Evolutionary conservation across 2,329 filamentous ascomycete species (phyloP), one percentile per base, ranked within the genome.

Genomic region (Colletotrichum shisoi): DNA sequence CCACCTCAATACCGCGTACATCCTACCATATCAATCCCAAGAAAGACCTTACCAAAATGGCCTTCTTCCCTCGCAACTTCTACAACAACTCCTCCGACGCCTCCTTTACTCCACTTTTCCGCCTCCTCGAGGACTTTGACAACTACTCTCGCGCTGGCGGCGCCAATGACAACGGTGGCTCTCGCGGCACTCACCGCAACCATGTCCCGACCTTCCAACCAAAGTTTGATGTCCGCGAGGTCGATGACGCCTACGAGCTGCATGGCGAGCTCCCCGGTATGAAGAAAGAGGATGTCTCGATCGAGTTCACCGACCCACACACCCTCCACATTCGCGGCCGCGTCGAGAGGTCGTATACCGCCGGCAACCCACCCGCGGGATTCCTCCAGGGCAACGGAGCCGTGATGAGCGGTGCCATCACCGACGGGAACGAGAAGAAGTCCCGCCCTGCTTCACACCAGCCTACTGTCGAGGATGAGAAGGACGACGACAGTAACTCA

Each of bases 201-300:
- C 72, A 71, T 65, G 71, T 84, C 54, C 82, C 81, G 53, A 81
- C 85, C 74, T 94, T 93, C 85, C 85, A 86, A 65, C 92, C 91
- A 62, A 90, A 88, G 78, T 94, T 94, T 74, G 91, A 94, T 73
- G 84, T 94, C 69, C 89, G 86, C 76, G 92, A 95, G 80, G 86
- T 85, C 13, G 84, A 85, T 68, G 79, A 87, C 6, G 76, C 81
- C 70, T 94, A 93, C 75, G 89, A 94, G 78, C 88, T 94, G 21
- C 87, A 94, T 73, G 92, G 91, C 73, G 91, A 94, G 78, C 86
- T 94, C 6, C 89, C 91, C 0, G 92, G 92, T 62, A 82, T 94
- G 72, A 85, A 86, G 70, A 91, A 92, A 79, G 87, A 91, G 72
- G 83, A 93, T 73, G 82, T 95, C 74, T 82, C 85, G 75, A 91